phyloP scores from a whole-genome alignment of 495 filamentous ascomycete genomes.

The Eremomyces bilateralis region DNA sequence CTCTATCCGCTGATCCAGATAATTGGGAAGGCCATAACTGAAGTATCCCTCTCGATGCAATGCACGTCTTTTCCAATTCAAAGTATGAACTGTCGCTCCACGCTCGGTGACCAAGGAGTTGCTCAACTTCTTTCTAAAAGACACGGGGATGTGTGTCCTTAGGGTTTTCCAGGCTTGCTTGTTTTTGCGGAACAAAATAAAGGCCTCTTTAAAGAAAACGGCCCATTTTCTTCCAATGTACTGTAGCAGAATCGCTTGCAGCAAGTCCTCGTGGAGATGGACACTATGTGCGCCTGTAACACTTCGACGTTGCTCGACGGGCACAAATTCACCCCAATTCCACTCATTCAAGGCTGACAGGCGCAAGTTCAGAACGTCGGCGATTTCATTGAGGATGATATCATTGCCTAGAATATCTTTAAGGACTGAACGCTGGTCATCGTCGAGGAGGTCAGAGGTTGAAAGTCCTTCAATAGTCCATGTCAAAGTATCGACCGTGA shows the following conservation, averaged over 20 bases:
- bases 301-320: slow-evolving; percentile 12
- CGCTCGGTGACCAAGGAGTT: too few relatives aligned
- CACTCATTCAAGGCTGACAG: slow-evolving; percentile 9
- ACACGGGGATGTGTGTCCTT: too few relatives aligned
- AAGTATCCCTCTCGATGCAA: too few relatives aligned
- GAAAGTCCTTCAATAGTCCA: slow-evolving; percentile 10
- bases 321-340: slow-evolving; percentile 11
- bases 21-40: too few relatives aligned
- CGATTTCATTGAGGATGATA: slow-evolving; percentile 11
- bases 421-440: slow-evolving; percentile 10
- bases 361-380: slow-evolving; percentile 16
- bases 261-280: slow-evolving; percentile 15
- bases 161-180: too few relatives aligned
- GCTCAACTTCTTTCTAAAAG: too few relatives aligned
- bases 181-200: slow-evolving; percentile 9
- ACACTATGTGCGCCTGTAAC: slow-evolving; percentile 13
- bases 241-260: slow-evolving; percentile 13
- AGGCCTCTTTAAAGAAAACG: slow-evolving; percentile 10
- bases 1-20: too few relatives aligned
- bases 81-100: too few relatives aligned
- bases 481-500: slow-evolving; percentile 5
- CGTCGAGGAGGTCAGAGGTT: slow-evolving; percentile 10
- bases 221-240: slow-evolving; percentile 14
- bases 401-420: slow-evolving; percentile 7
- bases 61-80: too few relatives aligned